These are phyloP conservation scores for Bruguiera gymnorhiza DNA, from an alignment of 345 rosid genomes.

Conservation along the genomic window DNA sequence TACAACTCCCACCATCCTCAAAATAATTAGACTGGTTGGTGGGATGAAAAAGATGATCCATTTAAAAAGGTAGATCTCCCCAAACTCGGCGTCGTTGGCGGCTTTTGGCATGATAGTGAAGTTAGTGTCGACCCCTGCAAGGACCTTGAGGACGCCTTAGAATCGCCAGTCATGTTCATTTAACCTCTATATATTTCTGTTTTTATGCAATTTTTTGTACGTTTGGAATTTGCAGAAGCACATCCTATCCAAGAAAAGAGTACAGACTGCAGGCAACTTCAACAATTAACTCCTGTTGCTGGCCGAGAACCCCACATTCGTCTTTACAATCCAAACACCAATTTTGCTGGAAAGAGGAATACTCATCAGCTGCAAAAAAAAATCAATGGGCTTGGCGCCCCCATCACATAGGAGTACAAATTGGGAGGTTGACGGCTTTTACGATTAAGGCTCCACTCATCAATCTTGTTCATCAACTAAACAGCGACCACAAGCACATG, in stretches of 20 bases:
- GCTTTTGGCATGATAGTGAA: slow-evolving; percentile 90
- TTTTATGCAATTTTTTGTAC: no score
- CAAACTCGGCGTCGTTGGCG: slow-evolving; percentile 66
- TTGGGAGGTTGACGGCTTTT: slow-evolving; percentile 8
- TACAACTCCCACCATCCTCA: slow-evolving; percentile 87
- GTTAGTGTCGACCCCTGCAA: slow-evolving; percentile 87
- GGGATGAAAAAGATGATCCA: slow-evolving; percentile 96
- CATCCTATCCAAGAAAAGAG: no score
- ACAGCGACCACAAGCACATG: slow-evolving; percentile 10
- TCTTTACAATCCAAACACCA: no score
- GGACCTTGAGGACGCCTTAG: slow-evolving; percentile 92
- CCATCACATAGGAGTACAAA: slow-evolving; percentile 1
- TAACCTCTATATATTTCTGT: no score
- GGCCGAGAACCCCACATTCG: no score
- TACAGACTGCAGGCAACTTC: no score
- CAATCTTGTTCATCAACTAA: slow-evolving; percentile 14
- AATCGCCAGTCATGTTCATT: slow-evolving; percentile 17
- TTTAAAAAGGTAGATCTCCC: slow-evolving; percentile 90
- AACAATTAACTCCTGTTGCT: no score
- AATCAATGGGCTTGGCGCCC: no score
- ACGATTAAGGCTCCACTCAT: slow-evolving; percentile 18
- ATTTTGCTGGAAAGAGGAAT: not conserved
- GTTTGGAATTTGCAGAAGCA: no score
- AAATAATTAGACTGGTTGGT: slow-evolving; percentile 81
- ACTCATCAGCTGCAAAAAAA: not conserved